A percentile compares a stretch with the other conserved stretches of the same genome.
Evolutionary conservation across 2,329 filamentous ascomycete species (phyloP).

Genomic region (Talaromyces sp.): DNA sequence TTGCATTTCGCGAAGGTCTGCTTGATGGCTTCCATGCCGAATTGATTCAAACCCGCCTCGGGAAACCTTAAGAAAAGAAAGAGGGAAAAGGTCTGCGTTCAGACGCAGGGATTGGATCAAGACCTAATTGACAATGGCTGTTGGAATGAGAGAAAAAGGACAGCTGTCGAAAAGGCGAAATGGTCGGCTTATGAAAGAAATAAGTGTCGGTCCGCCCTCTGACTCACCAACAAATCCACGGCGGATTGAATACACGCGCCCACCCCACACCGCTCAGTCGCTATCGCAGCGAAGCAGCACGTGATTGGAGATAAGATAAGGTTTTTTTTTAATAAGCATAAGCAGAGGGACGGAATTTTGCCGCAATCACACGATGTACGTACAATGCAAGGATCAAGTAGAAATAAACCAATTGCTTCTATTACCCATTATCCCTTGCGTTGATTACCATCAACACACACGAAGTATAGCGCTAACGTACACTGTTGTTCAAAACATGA

Average conservation of each 20-base stretch:
- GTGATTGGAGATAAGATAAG: not conserved
- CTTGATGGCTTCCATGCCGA: slow-evolving; percentile 50
- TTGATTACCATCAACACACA: not conserved
- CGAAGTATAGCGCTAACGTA: not conserved
- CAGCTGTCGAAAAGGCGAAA: not conserved
- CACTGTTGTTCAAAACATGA: not conserved
- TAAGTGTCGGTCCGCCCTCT: not conserved
- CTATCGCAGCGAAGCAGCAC: not conserved
- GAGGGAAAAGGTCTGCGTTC: not conserved
- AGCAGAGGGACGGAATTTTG: not conserved
- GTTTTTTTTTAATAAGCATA: not conserved
- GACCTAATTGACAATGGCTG: not conserved
- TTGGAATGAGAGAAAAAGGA: not conserved
- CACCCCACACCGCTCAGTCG: not conserved
- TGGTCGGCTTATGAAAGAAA: not conserved
- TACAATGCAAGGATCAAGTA: not conserved
- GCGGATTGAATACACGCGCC: not conserved
- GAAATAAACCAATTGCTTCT: not conserved
- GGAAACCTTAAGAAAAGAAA: not conserved
- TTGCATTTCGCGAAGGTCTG: slow-evolving; percentile 54
- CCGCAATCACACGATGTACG: not conserved
- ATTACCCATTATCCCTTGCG: not conserved
- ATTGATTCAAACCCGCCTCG: slow-evolving; percentile 1
- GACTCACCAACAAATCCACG: not conserved
- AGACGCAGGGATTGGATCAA: not conserved